Evolutionary conservation across 305 asterid genomes (phyloP), one percentile per base, ranked within the genome.

Genomic region (Solanum hybrid): DNA sequence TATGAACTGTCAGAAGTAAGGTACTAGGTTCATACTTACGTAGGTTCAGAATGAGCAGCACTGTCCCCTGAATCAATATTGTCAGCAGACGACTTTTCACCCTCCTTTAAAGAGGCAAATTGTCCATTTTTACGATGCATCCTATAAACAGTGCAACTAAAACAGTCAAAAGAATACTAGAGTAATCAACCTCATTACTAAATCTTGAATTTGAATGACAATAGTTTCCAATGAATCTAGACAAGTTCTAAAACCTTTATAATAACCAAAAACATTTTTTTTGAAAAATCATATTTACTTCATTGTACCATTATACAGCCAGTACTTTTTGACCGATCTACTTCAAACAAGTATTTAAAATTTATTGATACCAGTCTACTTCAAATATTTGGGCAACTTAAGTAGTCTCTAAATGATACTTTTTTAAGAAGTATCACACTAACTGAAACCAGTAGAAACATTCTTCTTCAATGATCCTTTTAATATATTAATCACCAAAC

Each of bases 111-210:
- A 89, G 96, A 94, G 27, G 95, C 94, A 92, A 93, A 94, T 38
- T 95, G 96, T 31, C 96, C 97, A 88, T 93, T 94, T 90, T 90
- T 94, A 41, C 96, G 94, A 90, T 93, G 95, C 97, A 94, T 93
- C 94, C 97, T 95, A 90, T 86, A 90, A 91, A 82, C 32, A 88
- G 61, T 20, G 51, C 75, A 77, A 89, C 61, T 22, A 70, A 88
- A 39, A 33, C 68, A 26, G 29, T 45, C 70, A 22, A 82, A 14
- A 65, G 17, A 22, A 5, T 24, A 84, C 24, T 17, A 6, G 17
- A 70, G 89, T 22, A 39, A 78, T 76, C 29, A 76, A 73, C 22
- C 38, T 90, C 89, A 90, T 24, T 79, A 33, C 12, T 26, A 75
- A 73, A 51, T 51, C 88, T 51, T 15, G 73, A 83, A 83, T 41